Evolutionary conservation across 1,284 basidiomycete species (phyloP).

Genomic region (Tilletia indica): DNA sequence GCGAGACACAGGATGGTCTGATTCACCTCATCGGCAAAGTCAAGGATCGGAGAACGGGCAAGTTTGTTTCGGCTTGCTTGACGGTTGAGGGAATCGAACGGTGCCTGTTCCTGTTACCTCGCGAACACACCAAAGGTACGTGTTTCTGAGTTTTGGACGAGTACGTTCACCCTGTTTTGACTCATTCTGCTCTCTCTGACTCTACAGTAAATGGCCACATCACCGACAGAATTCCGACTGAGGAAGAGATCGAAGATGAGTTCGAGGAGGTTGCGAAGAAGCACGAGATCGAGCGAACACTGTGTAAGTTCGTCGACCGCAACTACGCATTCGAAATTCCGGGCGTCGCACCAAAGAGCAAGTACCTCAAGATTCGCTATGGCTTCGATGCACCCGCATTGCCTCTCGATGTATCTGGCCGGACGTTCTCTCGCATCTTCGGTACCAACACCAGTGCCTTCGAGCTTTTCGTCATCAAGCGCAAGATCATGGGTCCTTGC

Average conservation of each 20-base stretch:
- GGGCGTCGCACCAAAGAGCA: slow-evolving; percentile 75
- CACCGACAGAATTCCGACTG: slow-evolving; percentile 64
- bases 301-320: slow-evolving; percentile 70
- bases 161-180: not conserved
- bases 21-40: slow-evolving; percentile 54
- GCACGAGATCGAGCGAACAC: slow-evolving; percentile 72
- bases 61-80: slow-evolving; percentile 84
- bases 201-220: slow-evolving; percentile 62
- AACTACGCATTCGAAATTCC: slow-evolving; percentile 90
- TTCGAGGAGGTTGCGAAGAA: slow-evolving; percentile 77
- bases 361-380: slow-evolving; percentile 75
- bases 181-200: slow-evolving; percentile 24
- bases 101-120: slow-evolving; percentile 89
- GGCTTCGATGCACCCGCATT: slow-evolving; percentile 55
- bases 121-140: slow-evolving; percentile 8
- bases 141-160: not conserved
- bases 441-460: slow-evolving; percentile 92
- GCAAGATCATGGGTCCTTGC: slow-evolving; percentile 98
- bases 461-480: slow-evolving; percentile 89
- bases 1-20: slow-evolving; percentile 48
- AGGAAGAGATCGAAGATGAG: slow-evolving; percentile 75
- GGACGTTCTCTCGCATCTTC: slow-evolving; percentile 82
- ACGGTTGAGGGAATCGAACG: slow-evolving; percentile 82
- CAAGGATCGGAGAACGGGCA: slow-evolving; percentile 53
- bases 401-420: slow-evolving; percentile 71